phyloP scores from a whole-genome alignment of 2,329 filamentous ascomycete genomes.

The Geoglossum cookeanum region DNA sequence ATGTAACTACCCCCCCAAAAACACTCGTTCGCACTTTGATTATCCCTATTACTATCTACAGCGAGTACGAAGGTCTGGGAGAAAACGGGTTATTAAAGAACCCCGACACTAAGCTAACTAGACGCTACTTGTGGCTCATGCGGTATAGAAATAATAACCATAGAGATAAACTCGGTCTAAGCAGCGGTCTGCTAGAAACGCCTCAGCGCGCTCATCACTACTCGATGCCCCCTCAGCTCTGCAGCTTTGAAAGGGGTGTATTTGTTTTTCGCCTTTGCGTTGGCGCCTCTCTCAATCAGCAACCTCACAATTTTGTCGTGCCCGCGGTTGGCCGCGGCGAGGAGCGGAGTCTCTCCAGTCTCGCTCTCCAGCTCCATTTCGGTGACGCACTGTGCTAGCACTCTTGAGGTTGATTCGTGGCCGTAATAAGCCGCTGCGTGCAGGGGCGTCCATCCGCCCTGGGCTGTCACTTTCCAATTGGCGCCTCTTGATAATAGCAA shows the following conservation, averaged over 20 bases:
- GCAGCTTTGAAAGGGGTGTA: neutral
- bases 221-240: neutral
- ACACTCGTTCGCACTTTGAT: no score
- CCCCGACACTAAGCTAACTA: no score
- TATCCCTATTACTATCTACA: no score
- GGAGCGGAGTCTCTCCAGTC: neutral
- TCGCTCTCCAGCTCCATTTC: neutral
- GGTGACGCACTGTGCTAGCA: neutral
- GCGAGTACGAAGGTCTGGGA: no score
- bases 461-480: conserved; percentile 14
- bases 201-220: neutral
- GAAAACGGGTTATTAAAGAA: no score
- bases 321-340: neutral
- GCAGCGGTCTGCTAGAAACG: neutral
- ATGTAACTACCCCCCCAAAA: no score
- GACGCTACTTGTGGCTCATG: no score
- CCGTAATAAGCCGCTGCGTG: neutral
- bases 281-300: neutral
- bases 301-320: neutral
- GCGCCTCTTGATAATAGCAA: neutral
- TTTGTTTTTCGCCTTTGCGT: neutral
- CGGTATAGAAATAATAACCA: no score
- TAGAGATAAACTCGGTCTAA: no score
- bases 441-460: neutral
- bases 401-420: neutral